Conservation (phyloP, 2,329 filamentous ascomycete genomes). For the Penicillium sclerotiorum region DNA sequence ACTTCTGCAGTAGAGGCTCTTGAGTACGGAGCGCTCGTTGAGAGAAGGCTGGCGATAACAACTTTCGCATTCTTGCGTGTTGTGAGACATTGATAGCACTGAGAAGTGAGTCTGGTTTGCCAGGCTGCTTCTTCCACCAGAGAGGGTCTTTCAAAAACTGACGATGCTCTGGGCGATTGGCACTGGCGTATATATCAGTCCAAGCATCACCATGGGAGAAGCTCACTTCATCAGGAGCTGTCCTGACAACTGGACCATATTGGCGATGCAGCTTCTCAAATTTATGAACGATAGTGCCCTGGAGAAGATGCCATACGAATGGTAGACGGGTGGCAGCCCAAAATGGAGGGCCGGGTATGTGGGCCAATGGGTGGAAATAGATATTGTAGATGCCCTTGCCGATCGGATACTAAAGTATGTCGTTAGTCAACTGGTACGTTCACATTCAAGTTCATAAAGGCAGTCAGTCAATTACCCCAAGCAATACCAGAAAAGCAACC, state of each 20-base stretch:
- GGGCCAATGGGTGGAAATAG: slow-evolving; percentile 7
- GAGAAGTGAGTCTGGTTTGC: neutral
- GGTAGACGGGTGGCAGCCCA: slow-evolving; percentile 4
- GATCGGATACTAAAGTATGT: too few species aligned
- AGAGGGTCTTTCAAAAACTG: slow-evolving; percentile 9
- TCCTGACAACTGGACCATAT: slow-evolving; percentile 7
- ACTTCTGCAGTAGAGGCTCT: neutral
- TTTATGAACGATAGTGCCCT: slow-evolving; percentile 1
- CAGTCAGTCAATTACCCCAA: too few species aligned
- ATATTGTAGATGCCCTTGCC: slow-evolving; percentile 3
- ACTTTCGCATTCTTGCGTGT: slow-evolving; percentile 1
- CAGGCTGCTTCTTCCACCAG: neutral
- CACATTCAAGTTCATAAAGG: too few species aligned
- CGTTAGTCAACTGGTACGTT: too few species aligned
- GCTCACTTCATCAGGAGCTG: slow-evolving; percentile 26
- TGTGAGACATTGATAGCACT: neutral
- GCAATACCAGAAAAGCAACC: too few species aligned
- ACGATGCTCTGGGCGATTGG: slow-evolving; percentile 8
- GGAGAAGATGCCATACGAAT: neutral
- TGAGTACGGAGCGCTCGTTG: neutral
- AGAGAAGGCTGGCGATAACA: neutral
- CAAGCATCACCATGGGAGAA: slow-evolving; percentile 22
- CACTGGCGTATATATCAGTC: slow-evolving; percentile 21
- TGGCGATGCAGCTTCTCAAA: slow-evolving; percentile 3
- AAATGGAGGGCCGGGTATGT: slow-evolving; percentile 3